Base-by-base conservation (phyloP, 116 monocot species). In the Dioscorea cayenensis region DNA sequence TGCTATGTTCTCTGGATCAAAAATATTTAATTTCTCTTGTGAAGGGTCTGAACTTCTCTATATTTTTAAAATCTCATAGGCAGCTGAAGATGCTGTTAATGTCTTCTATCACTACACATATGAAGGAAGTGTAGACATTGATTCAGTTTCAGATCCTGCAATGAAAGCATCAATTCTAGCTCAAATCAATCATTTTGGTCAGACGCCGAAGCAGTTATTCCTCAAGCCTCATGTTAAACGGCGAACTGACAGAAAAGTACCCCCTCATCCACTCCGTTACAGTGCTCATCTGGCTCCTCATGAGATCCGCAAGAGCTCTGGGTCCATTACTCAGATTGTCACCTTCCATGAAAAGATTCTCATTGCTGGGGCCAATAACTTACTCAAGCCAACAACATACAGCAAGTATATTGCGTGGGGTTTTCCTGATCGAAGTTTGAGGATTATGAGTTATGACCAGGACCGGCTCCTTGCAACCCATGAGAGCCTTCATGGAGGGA, bases 31-130 rank as follows among this genome's bases (percentile, higher is more conserved):
- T 27, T 62, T 7, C 20, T 62, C 62, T 62, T 27, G 25, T 6
- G 21, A 2, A 23, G 23, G n/a, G 5, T 27, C 23, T 62, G 62
- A 62, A 27, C 62, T 62, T 55, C 37, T 63, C 72, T 7, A 35
- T 49, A 3, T 28, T 69, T 64, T 71, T 66, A 65, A 82, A 94
- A 29, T 65, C 52, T 69, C 64, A 68, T 85, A 99, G 99, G 91
- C 94, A 48, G 94, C 99, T 60, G 99, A 99, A 80, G 91, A 99
- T 43, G 99, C 99, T 64, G 83, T 87, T 0, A 99, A 99, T 72
- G 94, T 99, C 48, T 99, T 99, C 85, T 99, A 99, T 70, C 94
- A 99, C 81, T 99, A 99, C 75, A 99, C 99, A 29, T 99, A 99
- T 70, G 99, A 99, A 78, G 99, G 99, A 32, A 99, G 76, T 60